Base-by-base conservation (phyloP, 2,329 filamentous ascomycete species). In the Tetracladium maxilliforme region DNA sequence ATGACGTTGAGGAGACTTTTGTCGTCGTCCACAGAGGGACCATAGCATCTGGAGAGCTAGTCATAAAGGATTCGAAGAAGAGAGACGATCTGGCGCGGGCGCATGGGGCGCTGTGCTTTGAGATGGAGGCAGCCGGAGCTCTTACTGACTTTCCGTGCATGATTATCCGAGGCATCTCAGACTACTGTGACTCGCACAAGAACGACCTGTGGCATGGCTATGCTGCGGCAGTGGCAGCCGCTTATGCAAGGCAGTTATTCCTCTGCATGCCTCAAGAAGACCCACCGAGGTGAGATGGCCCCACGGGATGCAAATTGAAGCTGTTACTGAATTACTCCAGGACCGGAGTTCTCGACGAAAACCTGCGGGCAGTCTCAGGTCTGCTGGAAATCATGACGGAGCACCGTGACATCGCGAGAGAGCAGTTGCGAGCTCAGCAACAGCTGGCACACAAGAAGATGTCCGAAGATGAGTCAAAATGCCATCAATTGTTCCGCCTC, bases 141-240 rank as follows among this genome's bases (percentile, higher is more conserved):
- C 18, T 19, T 22, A 29, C 14, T 7, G 21, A 27, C 19, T 30
- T 34, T 19, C 33, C 32, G 4, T 38, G 30, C 17, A 11, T 38
- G 15, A 26, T 37, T 12, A 36, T 39, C 19, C 31, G 34, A 24
- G 36, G 34, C 4, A 36, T 39, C 14, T 31, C 22, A 11, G 34
- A 39, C 22, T 39, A 39, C 24, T 25, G 24, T 4, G 36, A 37
- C 16, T 32, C 33, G 4, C 31, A 34, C 14, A 36, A 37, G 28
- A 34, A 33, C 20, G 24, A 37, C 7, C 9, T 17, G 10, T 37
- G 36, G 34, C 33, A 34, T 10, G 19, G 19, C 21, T 32, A 36
- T 24, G 33, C 34, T 6, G 34, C 33, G 2, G 30, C 30, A 6
- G 19, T 24, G 4, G 36, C 36, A 6, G 34, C 36, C 7, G 33